Base-by-base conservation (phyloP, 2,329 filamentous ascomycete genomes). In the Cercospora zeae-maydis region DNA sequence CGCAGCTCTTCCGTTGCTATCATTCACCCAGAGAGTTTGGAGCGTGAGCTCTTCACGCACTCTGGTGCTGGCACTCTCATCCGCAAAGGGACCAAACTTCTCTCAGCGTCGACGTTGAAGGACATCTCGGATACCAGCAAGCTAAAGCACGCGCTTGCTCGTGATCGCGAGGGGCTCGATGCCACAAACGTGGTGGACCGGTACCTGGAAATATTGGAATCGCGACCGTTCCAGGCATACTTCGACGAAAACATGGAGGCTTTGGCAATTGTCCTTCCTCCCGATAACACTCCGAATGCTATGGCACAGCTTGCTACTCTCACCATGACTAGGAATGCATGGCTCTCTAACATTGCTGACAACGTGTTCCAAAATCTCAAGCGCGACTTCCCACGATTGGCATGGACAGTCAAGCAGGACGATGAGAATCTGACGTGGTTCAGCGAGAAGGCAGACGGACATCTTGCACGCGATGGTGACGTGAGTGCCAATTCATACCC, bases 351-450 rank as follows among this genome's bases (percentile, higher is more conserved):
- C 74, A 88, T 97, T 34, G 91, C 93, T 31, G 95, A 98, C 77
- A 97, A 98, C 73, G 90, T 98, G 62, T 96, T 98, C 77, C 86
- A 89, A 67, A 89, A 90, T 66, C 90, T 98, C 76, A 96, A 93
- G 83, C 96, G 96, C 78, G 93, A 97, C 74, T 90, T 93, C 77
- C 88, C 92, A 60, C 92, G 89, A 79, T 83, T 98, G 68, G 90
- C 92, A 67, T 99, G 93, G 93, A 96, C 92, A n/a, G 93, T 97
- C 64, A 93, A 91, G 80, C 89, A 93, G 73, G 90, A 96, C 70
- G 93, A 98, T 72, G 93, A 98, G 83, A 97, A 98, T 76, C 82
- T 98, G 71, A 93, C 92, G 10, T 98, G 93, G 95, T 97, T 98
- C 82, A 96, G 96, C 70, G 93, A 96, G 78, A 96, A 96, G 83